Percentiles rank a stretch among this genome's conserved stretches.
Evolutionary conservation across 2,329 filamentous ascomycete genomes (phyloP).

Genomic region (Fusarium chaquense): DNA sequence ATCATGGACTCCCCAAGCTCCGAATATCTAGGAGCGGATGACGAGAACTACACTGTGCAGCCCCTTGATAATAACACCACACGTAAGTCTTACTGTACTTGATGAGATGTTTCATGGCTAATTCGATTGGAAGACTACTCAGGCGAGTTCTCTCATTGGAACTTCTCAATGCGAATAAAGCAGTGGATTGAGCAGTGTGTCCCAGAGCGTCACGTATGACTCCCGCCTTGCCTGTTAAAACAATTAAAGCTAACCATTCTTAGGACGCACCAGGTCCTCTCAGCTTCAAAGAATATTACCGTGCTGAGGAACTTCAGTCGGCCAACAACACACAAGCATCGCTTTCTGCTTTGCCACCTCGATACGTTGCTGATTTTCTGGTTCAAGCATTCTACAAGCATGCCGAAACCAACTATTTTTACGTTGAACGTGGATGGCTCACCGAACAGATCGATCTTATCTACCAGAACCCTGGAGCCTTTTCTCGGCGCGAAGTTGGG

Average conservation of each 20-base stretch:
- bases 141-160: slow-evolving; percentile 66
- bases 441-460: slow-evolving; percentile 55
- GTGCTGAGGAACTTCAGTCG: slow-evolving; percentile 60
- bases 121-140: slow-evolving; percentile 57
- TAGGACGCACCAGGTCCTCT: slow-evolving; percentile 48
- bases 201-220: slow-evolving; percentile 48
- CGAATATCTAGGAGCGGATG: slow-evolving; percentile 49
- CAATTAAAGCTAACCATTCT: background rate
- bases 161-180: slow-evolving; percentile 64
- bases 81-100: slow-evolving; percentile 49
- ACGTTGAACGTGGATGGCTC: slow-evolving; percentile 60
- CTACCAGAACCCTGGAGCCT: slow-evolving; percentile 55
- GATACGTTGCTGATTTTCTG: slow-evolving; percentile 61
- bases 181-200: slow-evolving; percentile 61
- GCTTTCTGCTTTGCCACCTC: slow-evolving; percentile 59
- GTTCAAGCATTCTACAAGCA: slow-evolving; percentile 62
- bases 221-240: background rate
- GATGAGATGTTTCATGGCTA: slow-evolving; percentile 6
- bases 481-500: slow-evolving; percentile 57
- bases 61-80: slow-evolving; percentile 57
- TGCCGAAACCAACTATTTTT: slow-evolving; percentile 63
- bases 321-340: slow-evolving; percentile 54
- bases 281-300: slow-evolving; percentile 58
- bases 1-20: slow-evolving; percentile 43
- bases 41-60: slow-evolving; percentile 57